Conservation (phyloP, 1,139 yeast genomes). For the Blastobotrys elegans region DNA sequence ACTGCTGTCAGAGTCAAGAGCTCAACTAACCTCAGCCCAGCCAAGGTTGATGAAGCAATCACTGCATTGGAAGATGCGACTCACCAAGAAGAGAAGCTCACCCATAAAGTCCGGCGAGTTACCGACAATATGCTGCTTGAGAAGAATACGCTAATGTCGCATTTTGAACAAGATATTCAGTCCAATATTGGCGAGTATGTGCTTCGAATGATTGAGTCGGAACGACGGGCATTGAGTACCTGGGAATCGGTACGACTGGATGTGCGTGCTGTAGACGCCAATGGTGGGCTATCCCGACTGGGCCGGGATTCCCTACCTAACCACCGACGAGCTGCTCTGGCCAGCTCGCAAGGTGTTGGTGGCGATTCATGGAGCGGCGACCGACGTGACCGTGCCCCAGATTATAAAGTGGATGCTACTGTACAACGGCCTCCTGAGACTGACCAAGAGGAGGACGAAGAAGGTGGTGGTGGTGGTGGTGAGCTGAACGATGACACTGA, state of each 20-base stretch:
- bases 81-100: slow-evolving; percentile 68
- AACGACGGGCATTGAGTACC: slow-evolving; percentile 70
- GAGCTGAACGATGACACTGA: slow-evolving; percentile 28
- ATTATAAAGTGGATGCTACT: slow-evolving; percentile 9
- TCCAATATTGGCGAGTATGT: slow-evolving; percentile 55
- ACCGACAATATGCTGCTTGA: slow-evolving; percentile 84
- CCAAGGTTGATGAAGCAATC: slow-evolving; percentile 87
- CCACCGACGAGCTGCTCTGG: slow-evolving; percentile 26
- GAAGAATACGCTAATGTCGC: slow-evolving; percentile 49
- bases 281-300: slow-evolving; percentile 77
- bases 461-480: slow-evolving; percentile 32
- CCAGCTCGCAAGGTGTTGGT: slow-evolving; percentile 45
- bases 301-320: slow-evolving; percentile 61
- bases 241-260: slow-evolving; percentile 73
- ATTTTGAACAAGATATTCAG: slow-evolving; percentile 54
- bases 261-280: slow-evolving; percentile 68
- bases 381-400: slow-evolving; percentile 39
- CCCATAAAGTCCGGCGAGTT: slow-evolving; percentile 70
- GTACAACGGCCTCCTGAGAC: neutral
- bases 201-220: slow-evolving; percentile 74
- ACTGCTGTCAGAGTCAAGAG: slow-evolving; percentile 71
- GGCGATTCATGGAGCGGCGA: slow-evolving; percentile 63
- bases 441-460: slow-evolving; percentile 25
- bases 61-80: slow-evolving; percentile 74
- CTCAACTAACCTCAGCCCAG: slow-evolving; percentile 73